These are phyloP conservation scores for Cryptococcus sp. DNA, from an alignment of 1,284 basidiomycete genomes.

Conservation along the genomic window DNA sequence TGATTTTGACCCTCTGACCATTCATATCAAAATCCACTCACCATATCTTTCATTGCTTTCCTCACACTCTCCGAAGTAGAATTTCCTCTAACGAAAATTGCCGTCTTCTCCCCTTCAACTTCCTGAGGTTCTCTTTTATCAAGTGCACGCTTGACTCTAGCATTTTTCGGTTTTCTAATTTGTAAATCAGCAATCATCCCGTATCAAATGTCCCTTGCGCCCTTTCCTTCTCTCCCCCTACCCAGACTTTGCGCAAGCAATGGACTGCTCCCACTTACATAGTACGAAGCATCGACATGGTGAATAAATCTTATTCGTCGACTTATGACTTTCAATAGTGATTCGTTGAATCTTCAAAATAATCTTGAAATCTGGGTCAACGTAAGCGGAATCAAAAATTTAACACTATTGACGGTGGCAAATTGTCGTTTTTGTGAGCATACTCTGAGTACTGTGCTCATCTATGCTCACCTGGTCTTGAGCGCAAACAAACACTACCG, in stretches of 20 bases:
- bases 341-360: too few species aligned
- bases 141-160: constrained; percentile 88
- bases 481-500: too few species aligned
- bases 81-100: constrained; percentile 85
- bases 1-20: neutral
- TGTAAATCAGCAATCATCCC: constrained; percentile 3
- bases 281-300: constrained; percentile 46
- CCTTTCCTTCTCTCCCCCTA: too few species aligned
- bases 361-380: too few species aligned
- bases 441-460: too few species aligned
- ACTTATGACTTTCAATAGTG: too few species aligned
- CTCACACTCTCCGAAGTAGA: constrained; percentile 77
- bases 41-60: constrained; percentile 79
- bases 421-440: too few species aligned
- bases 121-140: constrained; percentile 84
- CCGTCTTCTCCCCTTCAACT: constrained; percentile 76
- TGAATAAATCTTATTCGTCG: constrained; percentile 3
- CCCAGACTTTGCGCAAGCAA: too few species aligned
- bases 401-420: too few species aligned
- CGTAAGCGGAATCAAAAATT: too few species aligned
- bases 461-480: too few species aligned
- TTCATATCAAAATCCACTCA: constrained; percentile 49
- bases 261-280: constrained; percentile 25
- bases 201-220: neutral
- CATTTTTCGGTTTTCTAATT: constrained; percentile 89